Conservation (phyloP, 2,329 filamentous ascomycete genomes). For the Fusarium chuoi region DNA sequence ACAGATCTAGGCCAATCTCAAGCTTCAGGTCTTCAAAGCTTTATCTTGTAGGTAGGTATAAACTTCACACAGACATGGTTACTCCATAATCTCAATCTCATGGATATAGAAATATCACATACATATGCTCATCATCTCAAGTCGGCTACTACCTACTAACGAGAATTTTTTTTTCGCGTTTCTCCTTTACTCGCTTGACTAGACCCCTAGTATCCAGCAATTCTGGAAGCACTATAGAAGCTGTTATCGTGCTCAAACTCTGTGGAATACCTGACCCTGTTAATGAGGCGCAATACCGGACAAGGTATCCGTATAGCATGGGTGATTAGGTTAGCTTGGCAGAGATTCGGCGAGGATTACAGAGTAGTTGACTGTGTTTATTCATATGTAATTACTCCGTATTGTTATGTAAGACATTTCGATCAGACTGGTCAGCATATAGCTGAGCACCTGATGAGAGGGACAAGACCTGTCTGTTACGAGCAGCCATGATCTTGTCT, state of each 20-base stretch:
- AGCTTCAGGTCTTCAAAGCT: not conserved
- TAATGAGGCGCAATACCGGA: conserved; percentile 26
- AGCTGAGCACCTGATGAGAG: not conserved
- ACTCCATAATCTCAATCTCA: conserved; percentile 12
- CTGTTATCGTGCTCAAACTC: conserved; percentile 1
- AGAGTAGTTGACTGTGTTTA: not conserved
- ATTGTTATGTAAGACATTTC: not conserved
- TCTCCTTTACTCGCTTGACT: conserved; percentile 23
- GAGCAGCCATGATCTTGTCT: not conserved
- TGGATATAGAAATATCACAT: conserved; percentile 19
- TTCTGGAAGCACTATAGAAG: conserved; percentile 35
- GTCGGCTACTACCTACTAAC: conserved; percentile 22
- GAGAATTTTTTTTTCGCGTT: conserved; percentile 21
- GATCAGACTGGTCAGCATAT: not conserved
- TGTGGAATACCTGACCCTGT: conserved; percentile 25
- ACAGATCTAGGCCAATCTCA: conserved; percentile 2
- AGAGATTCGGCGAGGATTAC: conserved; percentile 7
- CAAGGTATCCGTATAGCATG: conserved; percentile 30
- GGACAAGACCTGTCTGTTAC: not conserved
- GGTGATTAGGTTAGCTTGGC: conserved; percentile 25
- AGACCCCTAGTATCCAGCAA: conserved; percentile 15
- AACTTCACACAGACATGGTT: conserved; percentile 5
- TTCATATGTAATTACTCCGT: not conserved
- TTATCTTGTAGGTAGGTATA: not conserved
- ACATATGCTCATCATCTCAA: conserved; percentile 21